Conservation (phyloP, 2,329 filamentous ascomycete genomes). For the Canariomyces notabilis region DNA sequence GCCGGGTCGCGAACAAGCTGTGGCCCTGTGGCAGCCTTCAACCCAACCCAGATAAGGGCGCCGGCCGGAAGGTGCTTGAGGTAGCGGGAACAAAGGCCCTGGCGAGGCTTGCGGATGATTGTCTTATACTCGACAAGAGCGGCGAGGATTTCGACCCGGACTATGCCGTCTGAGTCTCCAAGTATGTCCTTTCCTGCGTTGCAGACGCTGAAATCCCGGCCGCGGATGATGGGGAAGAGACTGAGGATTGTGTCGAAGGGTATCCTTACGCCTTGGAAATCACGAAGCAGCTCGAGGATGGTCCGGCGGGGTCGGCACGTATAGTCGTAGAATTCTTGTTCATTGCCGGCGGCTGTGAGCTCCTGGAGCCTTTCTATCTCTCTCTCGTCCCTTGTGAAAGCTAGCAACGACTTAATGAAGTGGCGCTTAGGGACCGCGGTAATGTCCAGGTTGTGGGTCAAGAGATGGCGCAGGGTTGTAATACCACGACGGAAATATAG, state of each 20-base stretch:
- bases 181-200: slow-evolving; percentile 48
- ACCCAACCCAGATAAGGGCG: slow-evolving; percentile 56
- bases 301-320: slow-evolving; percentile 84
- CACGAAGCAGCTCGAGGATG: slow-evolving; percentile 86
- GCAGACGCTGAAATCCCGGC: slow-evolving; percentile 89
- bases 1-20: slow-evolving; percentile 37
- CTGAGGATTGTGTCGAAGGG: slow-evolving; percentile 68
- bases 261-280: slow-evolving; percentile 80
- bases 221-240: slow-evolving; percentile 76
- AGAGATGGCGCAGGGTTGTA: slow-evolving; percentile 65
- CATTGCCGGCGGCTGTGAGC: slow-evolving; percentile 71
- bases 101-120: slow-evolving; percentile 73
- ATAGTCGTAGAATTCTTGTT: slow-evolving; percentile 95
- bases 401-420: slow-evolving; percentile 74
- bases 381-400: slow-evolving; percentile 65
- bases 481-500: slow-evolving; percentile 32
- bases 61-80: slow-evolving; percentile 59
- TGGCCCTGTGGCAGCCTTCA: slow-evolving; percentile 45
- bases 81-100: slow-evolving; percentile 88
- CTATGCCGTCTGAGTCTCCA: background rate
- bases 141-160: slow-evolving; percentile 63
- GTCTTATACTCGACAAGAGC: slow-evolving; percentile 91
- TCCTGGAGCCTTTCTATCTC: slow-evolving; percentile 81
- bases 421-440: slow-evolving; percentile 81
- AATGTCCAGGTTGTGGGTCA: slow-evolving; percentile 83